A percentile compares a stretch with the other conserved stretches of the same genome.
Conservation (phyloP, 2,329 filamentous ascomycete species). For the Lachnum nothofagi region DNA sequence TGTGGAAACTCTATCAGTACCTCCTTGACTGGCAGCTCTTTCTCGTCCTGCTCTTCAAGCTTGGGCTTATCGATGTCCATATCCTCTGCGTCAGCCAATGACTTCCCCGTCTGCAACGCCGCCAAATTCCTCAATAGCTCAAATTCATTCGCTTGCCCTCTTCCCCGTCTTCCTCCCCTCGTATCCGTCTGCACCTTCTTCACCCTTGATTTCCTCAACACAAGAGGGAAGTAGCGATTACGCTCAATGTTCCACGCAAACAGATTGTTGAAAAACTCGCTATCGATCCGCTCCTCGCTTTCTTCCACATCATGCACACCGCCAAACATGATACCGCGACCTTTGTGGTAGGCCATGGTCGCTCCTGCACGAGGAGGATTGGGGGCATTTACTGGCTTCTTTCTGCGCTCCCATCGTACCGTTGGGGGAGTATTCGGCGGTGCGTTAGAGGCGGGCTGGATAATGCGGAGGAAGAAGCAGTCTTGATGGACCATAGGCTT, state of each 20-base stretch:
- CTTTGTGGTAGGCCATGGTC: slow-evolving; percentile 92
- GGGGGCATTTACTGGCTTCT: slow-evolving; percentile 84
- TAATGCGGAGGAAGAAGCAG: slow-evolving; percentile 85
- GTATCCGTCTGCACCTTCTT: slow-evolving; percentile 55
- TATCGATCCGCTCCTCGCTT: slow-evolving; percentile 91
- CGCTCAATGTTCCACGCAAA: slow-evolving; percentile 94
- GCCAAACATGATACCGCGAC: slow-evolving; percentile 86
- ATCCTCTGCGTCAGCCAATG: slow-evolving; percentile 49
- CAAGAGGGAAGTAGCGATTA: slow-evolving; percentile 87
- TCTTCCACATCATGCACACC: slow-evolving; percentile 91
- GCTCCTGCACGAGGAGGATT: slow-evolving; percentile 78
- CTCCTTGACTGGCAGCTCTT: slow-evolving; percentile 54
- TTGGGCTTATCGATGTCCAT: slow-evolving; percentile 47
- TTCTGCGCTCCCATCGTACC: slow-evolving; percentile 87
- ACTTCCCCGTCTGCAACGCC: slow-evolving; percentile 71
- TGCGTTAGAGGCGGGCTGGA: slow-evolving; percentile 63
- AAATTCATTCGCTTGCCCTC: slow-evolving; percentile 85
- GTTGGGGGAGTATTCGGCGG: slow-evolving; percentile 60
- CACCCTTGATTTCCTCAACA: slow-evolving; percentile 66
- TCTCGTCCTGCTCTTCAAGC: slow-evolving; percentile 45
- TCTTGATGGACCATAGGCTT: slow-evolving; percentile 91
- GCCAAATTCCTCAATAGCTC: slow-evolving; percentile 83
- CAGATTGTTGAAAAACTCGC: slow-evolving; percentile 90
- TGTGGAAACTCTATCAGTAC: slow-evolving; percentile 81
- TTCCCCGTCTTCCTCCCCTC: slow-evolving; percentile 58